A percentile compares a stretch with the other conserved stretches of the same genome.
Evolutionary conservation across 2,329 filamentous ascomycete genomes (phyloP).

Genomic region (Colletotrichum sublineola): DNA sequence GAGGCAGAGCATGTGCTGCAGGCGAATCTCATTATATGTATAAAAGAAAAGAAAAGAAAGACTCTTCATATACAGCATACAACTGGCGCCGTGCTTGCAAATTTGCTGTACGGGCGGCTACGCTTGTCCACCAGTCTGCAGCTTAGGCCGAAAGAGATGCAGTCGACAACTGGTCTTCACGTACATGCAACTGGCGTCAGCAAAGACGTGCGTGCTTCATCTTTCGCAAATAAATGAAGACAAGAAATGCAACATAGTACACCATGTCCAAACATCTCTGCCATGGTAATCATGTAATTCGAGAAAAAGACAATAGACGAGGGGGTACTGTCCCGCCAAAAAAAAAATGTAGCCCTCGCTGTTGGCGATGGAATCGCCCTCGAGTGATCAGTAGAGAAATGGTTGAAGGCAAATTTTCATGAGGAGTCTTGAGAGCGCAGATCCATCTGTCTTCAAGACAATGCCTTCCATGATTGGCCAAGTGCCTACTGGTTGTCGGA

Average conservation of each 20-base stretch:
- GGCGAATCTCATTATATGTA: slow-evolving; percentile 6
- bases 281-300: too few relatives aligned
- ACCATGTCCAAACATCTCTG: background rate
- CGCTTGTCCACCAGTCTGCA: background rate
- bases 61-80: background rate
- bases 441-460: background rate
- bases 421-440: background rate
- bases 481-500: slow-evolving; percentile 8
- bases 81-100: slow-evolving; percentile 11
- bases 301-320: background rate
- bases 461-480: background rate
- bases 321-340: background rate
- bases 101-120: background rate
- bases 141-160: background rate
- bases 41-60: slow-evolving; percentile 14
- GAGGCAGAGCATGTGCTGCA: slow-evolving; percentile 22
- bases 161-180: background rate
- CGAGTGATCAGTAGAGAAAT: background rate
- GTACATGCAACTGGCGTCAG: background rate
- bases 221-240: background rate
- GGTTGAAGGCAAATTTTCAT: background rate
- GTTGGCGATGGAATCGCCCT: background rate
- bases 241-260: background rate
- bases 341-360: background rate
- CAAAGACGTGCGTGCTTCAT: background rate